Base-by-base conservation (phyloP, 2,329 filamentous ascomycete genomes). In the Mariannaea sp. region DNA sequence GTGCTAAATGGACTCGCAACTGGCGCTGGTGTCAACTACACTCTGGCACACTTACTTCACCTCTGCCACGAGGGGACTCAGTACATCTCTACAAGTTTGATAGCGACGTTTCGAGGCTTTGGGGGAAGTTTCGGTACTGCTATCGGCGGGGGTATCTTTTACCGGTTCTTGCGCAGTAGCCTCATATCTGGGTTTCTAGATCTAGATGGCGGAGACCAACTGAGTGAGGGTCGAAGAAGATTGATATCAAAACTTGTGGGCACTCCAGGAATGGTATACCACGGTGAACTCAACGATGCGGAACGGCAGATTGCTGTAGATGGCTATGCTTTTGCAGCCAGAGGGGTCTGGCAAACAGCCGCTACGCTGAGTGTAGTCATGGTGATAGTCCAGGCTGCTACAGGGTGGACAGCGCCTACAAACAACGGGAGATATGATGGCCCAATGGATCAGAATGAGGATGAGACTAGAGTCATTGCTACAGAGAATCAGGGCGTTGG, bases 71-170 rank as follows among this genome's bases (percentile, higher is more conserved):
- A 82, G 1, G 78, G 82, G 6, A 83, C 85, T 1, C 88, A 92
- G 64, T 91, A 89, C 65, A 84, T 94, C 43, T 84, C 88, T 3
- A 90, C 87, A 1, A 88, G 89, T 10, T 76, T 96, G 35, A 73
- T 93, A 4, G 84, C 87, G 22, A 95, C 90, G 1, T 93, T 93
- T 71, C 81, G 91, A 4, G 89, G 89, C 5, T 92, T 94, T 58
- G 88, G 89, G 0, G 89, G 89, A 12, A 88, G 85, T 45, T 94
- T 95, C 62, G 90, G 90, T 3, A 88, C 87, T 1, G 84, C 90
- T 0, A 87, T 93, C 41, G 89, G 89, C 2, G 90, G 90, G 3
- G 90, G 90, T 0, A 77, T 89, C 47, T 93, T 92, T 67, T 78
- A 81, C 33, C 80, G 89, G 5, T 76, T 83, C 2, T 71, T 93